A percentile compares a stretch with the other conserved stretches of the same genome.
phyloP scores from a whole-genome alignment of 208 protist species.

The Trypanosoma congolense region DNA sequence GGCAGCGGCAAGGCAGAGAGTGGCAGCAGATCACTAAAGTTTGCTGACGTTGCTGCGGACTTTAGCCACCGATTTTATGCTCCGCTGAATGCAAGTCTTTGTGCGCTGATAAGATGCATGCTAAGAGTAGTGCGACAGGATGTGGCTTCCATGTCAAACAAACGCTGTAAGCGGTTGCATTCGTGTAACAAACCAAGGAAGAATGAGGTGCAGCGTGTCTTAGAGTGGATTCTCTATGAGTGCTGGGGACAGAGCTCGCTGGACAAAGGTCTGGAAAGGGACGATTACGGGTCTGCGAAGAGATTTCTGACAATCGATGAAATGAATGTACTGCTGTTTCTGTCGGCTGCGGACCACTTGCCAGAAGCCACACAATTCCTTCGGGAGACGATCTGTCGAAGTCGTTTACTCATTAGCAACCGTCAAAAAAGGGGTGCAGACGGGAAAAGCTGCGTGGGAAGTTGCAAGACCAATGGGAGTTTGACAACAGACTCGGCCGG shows the following conservation, averaged over 20 bases:
- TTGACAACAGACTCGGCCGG: neutral
- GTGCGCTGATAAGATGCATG: slow-evolving; percentile 13
- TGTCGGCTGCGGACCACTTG: slow-evolving; percentile 27
- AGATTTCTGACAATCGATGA: slow-evolving; percentile 13
- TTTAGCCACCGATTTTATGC: neutral
- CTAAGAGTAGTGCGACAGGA: neutral
- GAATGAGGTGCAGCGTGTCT: slow-evolving; percentile 1
- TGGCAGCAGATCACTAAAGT: neutral
- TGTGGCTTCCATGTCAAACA: neutral
- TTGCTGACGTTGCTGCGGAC: slow-evolving; percentile 2
- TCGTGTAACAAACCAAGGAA: neutral
- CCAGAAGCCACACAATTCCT: slow-evolving; percentile 13
- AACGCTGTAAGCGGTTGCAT: too few relatives aligned
- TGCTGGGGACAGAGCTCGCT: slow-evolving; percentile 9
- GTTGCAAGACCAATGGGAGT: neutral
- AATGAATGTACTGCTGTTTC: slow-evolving; percentile 26
- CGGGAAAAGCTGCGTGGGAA: neutral
- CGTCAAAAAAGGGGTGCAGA: neutral
- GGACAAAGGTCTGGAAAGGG: slow-evolving; percentile 1
- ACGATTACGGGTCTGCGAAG: slow-evolving; percentile 12
- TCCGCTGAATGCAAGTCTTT: slow-evolving; percentile 14
- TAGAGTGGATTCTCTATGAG: slow-evolving; percentile 16
- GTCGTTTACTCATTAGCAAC: neutral
- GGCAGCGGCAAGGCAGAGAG: neutral
- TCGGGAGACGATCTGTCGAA: neutral